Evolutionary conservation across 352 stramenopile species (phyloP), one percentile per base, ranked within the genome.

Genomic region (Globisporangium uncinulatum): DNA sequence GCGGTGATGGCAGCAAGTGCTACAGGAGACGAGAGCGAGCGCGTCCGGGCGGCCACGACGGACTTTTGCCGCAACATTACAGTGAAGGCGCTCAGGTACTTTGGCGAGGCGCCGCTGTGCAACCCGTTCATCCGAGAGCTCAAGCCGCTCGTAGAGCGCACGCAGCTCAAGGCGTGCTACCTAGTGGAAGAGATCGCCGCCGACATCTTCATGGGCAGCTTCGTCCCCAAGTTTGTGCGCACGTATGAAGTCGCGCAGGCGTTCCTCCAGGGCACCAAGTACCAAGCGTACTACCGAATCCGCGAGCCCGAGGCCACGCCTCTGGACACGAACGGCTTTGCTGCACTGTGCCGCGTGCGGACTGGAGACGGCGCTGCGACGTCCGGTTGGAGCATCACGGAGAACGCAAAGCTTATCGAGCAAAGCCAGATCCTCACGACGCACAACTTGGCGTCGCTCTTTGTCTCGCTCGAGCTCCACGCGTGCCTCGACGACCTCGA

Each of bases 401-500:
- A 17, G n/a, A 69, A 54, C 21, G 37, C 47, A 14, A 37, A 37
- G 43, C 6, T 63, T n/a, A 62, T 69, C 36, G 63, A 69, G 63
- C 58, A 69, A 21, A 36, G 53, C 10, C 47, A 69, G 43, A 56
- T 69, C 5, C 59, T 65, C 36, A 69, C 57, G 19, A 62, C 47
- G 37, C 62, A 69, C 57, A 69, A 69, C 54, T 51, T 69, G 17
- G 52, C 49, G 13, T 56, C 57, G 48, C 48, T 69, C 20, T 65
- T 65, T 31, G 41, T 56, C 14, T 21, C 46, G 2, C 57, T 46
- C 24, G 21, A 57, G 10, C 53, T 65, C 10, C 51, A 48, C 6
- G 8, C 43, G 3, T 19, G 42, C 5, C 34, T 69, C 10, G 24
- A 24, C 6, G 47, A 43, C 6, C 46, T 59, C 13, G 39, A 62